Base-by-base conservation (phyloP, 495 filamentous ascomycete species). In the Penicillium crystallinum region DNA sequence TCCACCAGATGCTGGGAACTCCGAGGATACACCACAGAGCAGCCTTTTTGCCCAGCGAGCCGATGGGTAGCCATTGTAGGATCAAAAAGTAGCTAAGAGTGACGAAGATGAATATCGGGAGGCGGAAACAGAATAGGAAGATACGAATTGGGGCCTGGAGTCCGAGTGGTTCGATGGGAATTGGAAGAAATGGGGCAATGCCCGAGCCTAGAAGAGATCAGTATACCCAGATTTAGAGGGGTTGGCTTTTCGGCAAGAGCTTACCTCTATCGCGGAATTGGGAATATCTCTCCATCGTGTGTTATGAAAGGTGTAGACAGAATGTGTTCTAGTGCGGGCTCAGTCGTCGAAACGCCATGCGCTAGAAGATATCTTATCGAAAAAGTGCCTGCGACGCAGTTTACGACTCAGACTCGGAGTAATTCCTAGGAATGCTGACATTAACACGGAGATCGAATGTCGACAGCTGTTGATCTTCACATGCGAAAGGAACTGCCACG, bases 1-100 rank as follows among this genome's bases (percentile, higher is more conserved):
- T 86, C 91, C 92, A 97, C 92, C 93, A 97, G 33, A 97, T 85
- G 17, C 91, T 91, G 0, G 90, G 88, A 19, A 91, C 85, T 27
- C 82, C 85, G 15, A 99, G 77, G 37, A 97, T 81, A 40, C 82
- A 77, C 92, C 95, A 97, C 25, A 97, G 65, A 34, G 85, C 77
- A 14, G 90, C 83, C 68, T 96, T 97, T 63, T 89, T 88, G 11
- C 77, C 69, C 31, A 90, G 65, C 9, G 82, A 82, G 1, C 89
- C 89, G n/a, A 96, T 81, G 0, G 90, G 91, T 2, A 97, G 79
- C 81, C 84, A 90, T 73, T 91, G 88, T 36, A 97, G 74, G 23
- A 96, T 57, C 45, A 88, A 62, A 68, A 96, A 93, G 74, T 95
- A 93, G 57, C 78, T 59, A 35, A 81, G 59, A 21, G 76, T 78